Evolutionary conservation across 192 early-diverging fungal species (phyloP), one percentile per base, ranked within the genome.

Genomic region (Funneliformis geosporum): DNA sequence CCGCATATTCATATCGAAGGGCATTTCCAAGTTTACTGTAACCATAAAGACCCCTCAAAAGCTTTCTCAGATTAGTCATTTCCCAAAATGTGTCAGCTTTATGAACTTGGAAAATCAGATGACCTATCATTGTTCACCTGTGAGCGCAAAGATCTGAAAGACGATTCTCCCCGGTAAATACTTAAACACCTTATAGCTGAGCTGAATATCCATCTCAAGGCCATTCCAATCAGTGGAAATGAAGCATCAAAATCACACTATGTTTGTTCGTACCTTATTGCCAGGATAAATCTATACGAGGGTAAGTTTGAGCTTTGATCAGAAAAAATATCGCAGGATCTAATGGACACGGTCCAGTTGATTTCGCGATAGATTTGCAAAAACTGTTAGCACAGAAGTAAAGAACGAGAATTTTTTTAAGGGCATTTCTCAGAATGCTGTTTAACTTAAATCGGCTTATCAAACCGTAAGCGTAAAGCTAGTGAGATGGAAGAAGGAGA

Each of bases 371-470:
- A 25, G 71, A 73, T 4, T 43, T 50, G 23, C 21, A 25, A 43
- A 73, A 50, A 73, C 9, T 9, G 71, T 73, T 44, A 71, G 79
- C 21, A 81, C 76, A 23, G 76, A 75, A 70, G 76, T 81, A 27
- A 79, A 83, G 27, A 21, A 74, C 11, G 79, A 83, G 23, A 65
- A 83, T 46, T 79, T 65, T 67, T 2, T 46, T 39, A 80, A 83
- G 60, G 83, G 83, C 23, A 42, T 81, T 70, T 80, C 80, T 0
- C 78, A 84, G 78, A 80, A 76, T 38, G 8, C 80, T 0, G 80
- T 84, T 28, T 80, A 84, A 61, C 73, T 84, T 60, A 80, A 84
- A 72, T 81, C 73, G 3, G 55, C 80, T 76, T 84, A 73, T 79
- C 78, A 2, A 60, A 61, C 4, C 43, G 80, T 79, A 66, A 78